These are phyloP conservation scores for Talaromyces marneffei DNA, from an alignment of 2,329 filamentous ascomycete genomes.

Conservation along the genomic window DNA sequence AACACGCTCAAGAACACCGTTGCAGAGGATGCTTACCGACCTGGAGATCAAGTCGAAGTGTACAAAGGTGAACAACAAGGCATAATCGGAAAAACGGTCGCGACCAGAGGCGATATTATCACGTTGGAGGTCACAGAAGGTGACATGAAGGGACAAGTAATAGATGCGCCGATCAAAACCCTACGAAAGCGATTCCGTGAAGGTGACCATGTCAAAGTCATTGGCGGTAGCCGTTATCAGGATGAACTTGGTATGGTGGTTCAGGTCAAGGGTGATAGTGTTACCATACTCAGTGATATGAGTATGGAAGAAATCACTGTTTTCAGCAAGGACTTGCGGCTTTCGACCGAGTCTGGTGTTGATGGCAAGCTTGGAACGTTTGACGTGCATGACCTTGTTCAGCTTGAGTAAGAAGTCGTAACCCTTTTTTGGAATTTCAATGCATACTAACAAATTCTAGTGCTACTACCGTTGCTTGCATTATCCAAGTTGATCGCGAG, in stretches of 20 bases:
- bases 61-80: conserved; percentile 94
- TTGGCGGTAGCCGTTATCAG: conserved; percentile 86
- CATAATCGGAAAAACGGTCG: conserved; percentile 75
- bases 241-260: conserved; percentile 98
- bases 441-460: conserved; percentile 35
- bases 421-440: neutral
- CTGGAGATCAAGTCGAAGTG: conserved; percentile 93
- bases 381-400: conserved; percentile 86
- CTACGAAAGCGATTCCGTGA: conserved; percentile 87
- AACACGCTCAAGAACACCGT: conserved; percentile 82
- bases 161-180: conserved; percentile 88
- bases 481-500: conserved; percentile 93
- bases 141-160: conserved; percentile 70
- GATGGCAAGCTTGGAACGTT: conserved; percentile 78
- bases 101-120: conserved; percentile 87
- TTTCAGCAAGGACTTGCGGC: conserved; percentile 92
- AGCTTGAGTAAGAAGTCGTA: conserved; percentile 62
- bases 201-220: conserved; percentile 98
- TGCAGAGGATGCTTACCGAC: conserved; percentile 75
- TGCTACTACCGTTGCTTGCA: conserved; percentile 81
- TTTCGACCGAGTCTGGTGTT: conserved; percentile 86
- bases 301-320: conserved; percentile 92
- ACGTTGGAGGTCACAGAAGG: conserved; percentile 81
- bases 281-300: conserved; percentile 89
- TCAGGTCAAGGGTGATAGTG: conserved; percentile 82